Base-by-base conservation (phyloP, 169 alveolate species). In the Plasmodium yoelii region DNA sequence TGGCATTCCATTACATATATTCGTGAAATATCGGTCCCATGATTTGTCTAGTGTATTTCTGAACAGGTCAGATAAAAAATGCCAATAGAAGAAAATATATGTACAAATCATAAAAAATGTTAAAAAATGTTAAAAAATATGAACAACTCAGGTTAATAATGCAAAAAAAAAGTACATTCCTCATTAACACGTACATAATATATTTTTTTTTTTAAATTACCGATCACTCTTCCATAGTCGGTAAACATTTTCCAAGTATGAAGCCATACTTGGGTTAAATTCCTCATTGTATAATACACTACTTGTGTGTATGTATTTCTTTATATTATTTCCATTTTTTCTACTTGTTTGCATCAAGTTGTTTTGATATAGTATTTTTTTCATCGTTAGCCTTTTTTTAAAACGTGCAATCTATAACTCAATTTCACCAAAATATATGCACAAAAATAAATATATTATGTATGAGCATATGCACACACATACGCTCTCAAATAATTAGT, bases 201-300 rank as follows among this genome's bases (percentile, higher is more conserved):
- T n/a, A n/a, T 22, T 22, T 22, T 22, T 34, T 34, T 34, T 34
- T 34, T 34, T 5, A 34, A 34, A 6, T 42, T 26, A 80, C 90
- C 71, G 65, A 56, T 80, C 90, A 7, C 65, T 24, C 18, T 61
- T 68, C 90, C 90, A 80, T 56, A 67, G 57, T 15, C 44, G 44
- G 34, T 80, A 80, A 5, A 46, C 71, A 12, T 63, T 53, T 42
- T 80, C 90, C 22, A 80, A 55, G 49, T 80, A 80, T 8, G 90
- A 6, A 13, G 90, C 63, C 90, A 80, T 80, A 28, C 82, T 80
- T 3, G 90, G 90, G 44, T 56, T 80, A 61, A 80, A 53, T n/a
- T 55, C 68, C 10, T 80, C 70, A 28, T 47, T 57, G 39, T n/a
- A 18, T 8, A 46, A n/a, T 18, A n/a, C 12, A 46, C 63, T n/a